phyloP scores from a whole-genome alignment of 176 grass and related monocot species.

The Rhynchospora tenuis region DNA sequence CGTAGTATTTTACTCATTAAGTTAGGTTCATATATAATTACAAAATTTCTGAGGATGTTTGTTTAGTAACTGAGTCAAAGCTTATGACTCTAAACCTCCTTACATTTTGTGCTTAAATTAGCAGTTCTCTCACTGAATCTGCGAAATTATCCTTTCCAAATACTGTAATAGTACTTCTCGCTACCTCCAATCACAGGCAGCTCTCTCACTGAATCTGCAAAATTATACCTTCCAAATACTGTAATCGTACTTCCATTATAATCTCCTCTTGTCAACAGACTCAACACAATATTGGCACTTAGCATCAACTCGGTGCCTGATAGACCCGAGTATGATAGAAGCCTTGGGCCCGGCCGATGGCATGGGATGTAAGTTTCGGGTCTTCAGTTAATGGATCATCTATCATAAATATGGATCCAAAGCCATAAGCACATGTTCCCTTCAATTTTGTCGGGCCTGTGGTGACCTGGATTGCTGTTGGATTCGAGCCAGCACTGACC shows the following conservation, averaged over 20 bases:
- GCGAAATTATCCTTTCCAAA: conserved; percentile 31
- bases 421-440: conserved; percentile 1
- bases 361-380: conserved; percentile 2
- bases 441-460: conserved; percentile 14
- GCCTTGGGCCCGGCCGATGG: conserved; percentile 44
- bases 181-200: conserved; percentile 43
- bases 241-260: conserved; percentile 47
- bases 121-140: conserved; percentile 37
- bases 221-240: conserved; percentile 39
- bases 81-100: too few species aligned
- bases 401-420: conserved; percentile 46
- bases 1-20: too few species aligned
- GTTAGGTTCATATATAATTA: too few species aligned
- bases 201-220: conserved; percentile 34
- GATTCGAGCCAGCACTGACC: conserved; percentile 15
- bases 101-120: too few species aligned
- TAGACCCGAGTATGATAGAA: conserved; percentile 37
- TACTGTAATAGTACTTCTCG: conserved; percentile 26
- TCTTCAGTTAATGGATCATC: conserved; percentile 52
- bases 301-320: conserved; percentile 27
- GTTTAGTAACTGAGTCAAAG: too few species aligned
- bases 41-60: too few species aligned
- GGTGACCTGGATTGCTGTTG: conserved; percentile 31
- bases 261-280: conserved; percentile 25
- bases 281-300: conserved; percentile 35